Conservation (phyloP, 345 rosid species). For the Pugionium dolabratum region DNA sequence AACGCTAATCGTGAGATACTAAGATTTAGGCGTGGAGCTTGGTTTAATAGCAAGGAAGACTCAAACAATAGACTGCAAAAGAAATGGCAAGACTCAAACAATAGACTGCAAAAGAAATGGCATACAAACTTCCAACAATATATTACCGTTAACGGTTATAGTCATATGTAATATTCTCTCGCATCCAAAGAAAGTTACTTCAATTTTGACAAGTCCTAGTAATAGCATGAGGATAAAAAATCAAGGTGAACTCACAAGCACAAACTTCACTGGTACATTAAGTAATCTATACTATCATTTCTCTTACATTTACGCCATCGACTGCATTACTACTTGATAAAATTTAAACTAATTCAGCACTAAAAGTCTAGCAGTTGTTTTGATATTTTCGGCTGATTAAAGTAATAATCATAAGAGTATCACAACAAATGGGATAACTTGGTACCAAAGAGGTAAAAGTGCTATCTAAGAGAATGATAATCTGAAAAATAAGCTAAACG, state of each 20-base stretch:
- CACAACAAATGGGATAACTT: neutral
- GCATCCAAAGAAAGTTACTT: neutral
- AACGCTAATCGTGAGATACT: neutral
- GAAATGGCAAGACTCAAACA: neutral
- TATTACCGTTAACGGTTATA: too few species aligned
- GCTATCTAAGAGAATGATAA: neutral
- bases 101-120: neutral
- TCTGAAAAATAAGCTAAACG: neutral
- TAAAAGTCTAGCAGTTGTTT: neutral
- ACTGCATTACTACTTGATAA: too few species aligned
- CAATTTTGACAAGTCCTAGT: neutral
- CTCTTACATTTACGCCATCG: too few species aligned
- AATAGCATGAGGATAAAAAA: neutral
- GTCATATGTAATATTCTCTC: neutral
- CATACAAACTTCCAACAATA: neutral
- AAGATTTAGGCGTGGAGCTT: neutral
- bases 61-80: neutral
- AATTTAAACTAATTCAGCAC: too few species aligned
- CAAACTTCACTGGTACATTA: neutral
- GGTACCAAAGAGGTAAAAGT: neutral
- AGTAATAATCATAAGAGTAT: neutral
- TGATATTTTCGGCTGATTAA: neutral
- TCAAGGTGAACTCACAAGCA: neutral
- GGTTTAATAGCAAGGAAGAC: neutral
- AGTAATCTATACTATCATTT: neutral